phyloP scores from a whole-genome alignment of 2,329 filamentous ascomycete species.

The Trichoderma endophyticum region DNA sequence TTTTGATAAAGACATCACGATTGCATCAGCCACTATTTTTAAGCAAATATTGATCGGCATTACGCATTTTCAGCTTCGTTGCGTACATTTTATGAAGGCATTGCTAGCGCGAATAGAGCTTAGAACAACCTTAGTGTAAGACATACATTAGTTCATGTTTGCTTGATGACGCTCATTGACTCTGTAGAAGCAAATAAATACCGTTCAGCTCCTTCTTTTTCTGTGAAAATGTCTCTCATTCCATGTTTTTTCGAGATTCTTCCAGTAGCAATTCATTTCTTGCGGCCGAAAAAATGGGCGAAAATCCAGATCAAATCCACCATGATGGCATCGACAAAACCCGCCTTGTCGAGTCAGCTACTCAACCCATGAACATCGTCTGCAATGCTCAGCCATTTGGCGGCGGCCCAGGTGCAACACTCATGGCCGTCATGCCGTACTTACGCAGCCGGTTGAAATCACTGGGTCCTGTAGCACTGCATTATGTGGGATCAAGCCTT shows the following conservation, averaged over 20 bases:
- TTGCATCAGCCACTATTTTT: not conserved
- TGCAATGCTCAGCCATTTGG: conserved; percentile 11
- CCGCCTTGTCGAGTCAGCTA: not conserved
- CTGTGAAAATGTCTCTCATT: not conserved
- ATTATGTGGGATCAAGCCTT: conserved; percentile 11
- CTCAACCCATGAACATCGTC: not conserved
- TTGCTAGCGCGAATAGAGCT: not conserved
- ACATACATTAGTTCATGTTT: not conserved
- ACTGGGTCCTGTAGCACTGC: not conserved
- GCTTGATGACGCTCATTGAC: not conserved
- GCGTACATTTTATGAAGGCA: not conserved
- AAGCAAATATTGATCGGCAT: not conserved
- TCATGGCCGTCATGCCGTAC: not conserved
- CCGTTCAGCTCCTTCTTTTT: not conserved
- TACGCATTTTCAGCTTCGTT: not conserved
- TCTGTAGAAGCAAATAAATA: not conserved
- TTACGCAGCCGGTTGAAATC: not conserved
- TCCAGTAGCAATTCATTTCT: not conserved
- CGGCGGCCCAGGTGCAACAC: not conserved
- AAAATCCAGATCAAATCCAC: not conserved
- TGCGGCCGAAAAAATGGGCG: not conserved
- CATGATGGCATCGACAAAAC: not conserved
- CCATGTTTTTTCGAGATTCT: not conserved
- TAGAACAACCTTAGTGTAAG: not conserved
- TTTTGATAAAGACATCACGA: not conserved